phyloP scores from a whole-genome alignment of 257 asterid genomes.

The Solanum piurae region DNA sequence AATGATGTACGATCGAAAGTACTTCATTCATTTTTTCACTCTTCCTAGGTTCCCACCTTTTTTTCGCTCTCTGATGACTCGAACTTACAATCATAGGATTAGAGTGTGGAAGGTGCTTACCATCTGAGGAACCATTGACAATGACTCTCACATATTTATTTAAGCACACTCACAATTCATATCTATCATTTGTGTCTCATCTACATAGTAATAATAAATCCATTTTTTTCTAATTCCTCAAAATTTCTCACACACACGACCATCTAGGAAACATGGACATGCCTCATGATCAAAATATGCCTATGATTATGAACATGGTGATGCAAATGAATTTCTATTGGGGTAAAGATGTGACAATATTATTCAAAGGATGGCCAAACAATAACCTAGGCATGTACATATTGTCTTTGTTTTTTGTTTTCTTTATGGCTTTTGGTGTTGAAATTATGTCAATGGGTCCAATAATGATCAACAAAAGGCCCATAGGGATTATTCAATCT shows the following conservation, averaged over 20 bases:
- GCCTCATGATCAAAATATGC: background rate
- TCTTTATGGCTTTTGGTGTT: conserved; percentile 23
- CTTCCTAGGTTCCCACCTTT: fast-evolving
- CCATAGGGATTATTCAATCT: conserved; percentile 19
- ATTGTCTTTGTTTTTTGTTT: conserved; percentile 37
- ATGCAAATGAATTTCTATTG: conserved; percentile 31
- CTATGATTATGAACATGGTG: conserved; percentile 9
- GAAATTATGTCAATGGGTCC: conserved; percentile 35
- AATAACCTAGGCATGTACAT: conserved; percentile 42
- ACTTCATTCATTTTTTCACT: background rate
- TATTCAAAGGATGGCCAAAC: conserved; percentile 30
- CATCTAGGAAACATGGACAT: conserved; percentile 4
- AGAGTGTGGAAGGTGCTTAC: background rate
- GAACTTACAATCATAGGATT: background rate
- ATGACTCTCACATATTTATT: background rate
- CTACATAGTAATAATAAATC: background rate
- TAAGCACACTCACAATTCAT: background rate
- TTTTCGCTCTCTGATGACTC: background rate
- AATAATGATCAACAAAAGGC: conserved; percentile 2
- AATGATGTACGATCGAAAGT: background rate
- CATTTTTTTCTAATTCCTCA: background rate
- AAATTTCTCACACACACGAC: background rate
- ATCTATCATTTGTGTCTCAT: background rate
- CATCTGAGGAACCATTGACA: background rate
- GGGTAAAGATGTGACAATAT: conserved; percentile 24